Evolutionary conservation across 2,329 filamentous ascomycete genomes (phyloP).

Genomic region (Esteya vermicola): DNA sequence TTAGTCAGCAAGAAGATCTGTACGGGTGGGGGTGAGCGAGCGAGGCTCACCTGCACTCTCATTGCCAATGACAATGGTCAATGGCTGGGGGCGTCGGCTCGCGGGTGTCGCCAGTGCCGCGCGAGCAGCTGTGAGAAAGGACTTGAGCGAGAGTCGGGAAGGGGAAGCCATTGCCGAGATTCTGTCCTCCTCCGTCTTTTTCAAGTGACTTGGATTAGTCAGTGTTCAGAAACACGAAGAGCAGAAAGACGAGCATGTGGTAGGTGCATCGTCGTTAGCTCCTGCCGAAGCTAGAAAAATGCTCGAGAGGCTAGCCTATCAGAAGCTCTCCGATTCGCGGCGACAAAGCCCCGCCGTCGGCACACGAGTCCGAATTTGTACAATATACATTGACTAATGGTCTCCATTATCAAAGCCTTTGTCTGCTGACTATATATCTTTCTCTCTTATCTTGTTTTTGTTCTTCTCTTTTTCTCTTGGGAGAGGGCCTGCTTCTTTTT

Average conservation of each 20-base stretch:
- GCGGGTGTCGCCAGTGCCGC: constrained; percentile 27
- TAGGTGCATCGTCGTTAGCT: neutral
- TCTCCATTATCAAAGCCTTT: no score
- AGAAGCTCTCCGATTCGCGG: neutral
- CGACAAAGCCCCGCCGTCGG: neutral
- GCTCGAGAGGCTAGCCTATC: neutral
- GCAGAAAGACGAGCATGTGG: no score
- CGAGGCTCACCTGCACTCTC: constrained; percentile 46
- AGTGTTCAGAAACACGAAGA: no score
- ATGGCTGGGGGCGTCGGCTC: constrained; percentile 27
- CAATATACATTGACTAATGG: no score
- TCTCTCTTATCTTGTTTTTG: neutral
- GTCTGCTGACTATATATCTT: neutral
- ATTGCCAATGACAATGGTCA: constrained; percentile 53
- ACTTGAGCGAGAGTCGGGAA: constrained; percentile 24
- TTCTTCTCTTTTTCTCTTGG: neutral
- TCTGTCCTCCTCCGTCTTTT: no score
- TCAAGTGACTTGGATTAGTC: no score
- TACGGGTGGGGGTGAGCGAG: neutral
- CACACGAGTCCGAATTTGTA: neutral
- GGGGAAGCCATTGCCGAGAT: constrained; percentile 3
- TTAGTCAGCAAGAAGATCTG: neutral
- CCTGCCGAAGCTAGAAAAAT: neutral
- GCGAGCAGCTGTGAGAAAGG: constrained; percentile 37
- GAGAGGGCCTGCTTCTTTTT: neutral